These are phyloP conservation scores for Tricholoma matsutake DNA, from an alignment of 768 basidiomycete genomes.

Conservation along the genomic window DNA sequence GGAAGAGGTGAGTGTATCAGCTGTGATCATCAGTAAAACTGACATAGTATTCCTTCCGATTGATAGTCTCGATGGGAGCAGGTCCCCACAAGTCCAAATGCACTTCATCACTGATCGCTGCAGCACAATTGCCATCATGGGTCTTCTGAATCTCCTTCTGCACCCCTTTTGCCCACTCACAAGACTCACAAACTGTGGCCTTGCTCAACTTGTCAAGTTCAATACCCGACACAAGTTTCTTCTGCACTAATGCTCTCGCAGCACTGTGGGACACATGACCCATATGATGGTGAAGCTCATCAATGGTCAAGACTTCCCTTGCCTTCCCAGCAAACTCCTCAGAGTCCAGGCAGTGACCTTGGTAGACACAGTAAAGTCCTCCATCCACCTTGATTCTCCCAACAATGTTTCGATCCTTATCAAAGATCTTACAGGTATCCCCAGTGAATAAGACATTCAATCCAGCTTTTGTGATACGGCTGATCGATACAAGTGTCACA, in stretches of 20 bases:
- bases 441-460: background rate
- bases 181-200: background rate
- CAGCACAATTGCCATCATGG: slow-evolving; percentile 1
- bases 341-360: background rate
- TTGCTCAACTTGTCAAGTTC: background rate
- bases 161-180: background rate
- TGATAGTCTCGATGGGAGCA: slow-evolving; percentile 13
- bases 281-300: background rate
- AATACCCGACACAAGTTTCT: background rate
- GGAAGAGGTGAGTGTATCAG: no score
- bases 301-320: background rate
- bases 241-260: background rate
- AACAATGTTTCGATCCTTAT: background rate
- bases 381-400: background rate
- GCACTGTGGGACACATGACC: background rate
- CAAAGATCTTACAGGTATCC: background rate
- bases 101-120: slow-evolving; percentile 14
- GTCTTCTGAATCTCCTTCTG: background rate
- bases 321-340: background rate
- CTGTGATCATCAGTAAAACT: slow-evolving; percentile 27
- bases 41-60: slow-evolving; percentile 24
- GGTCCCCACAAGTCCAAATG: slow-evolving; percentile 39
- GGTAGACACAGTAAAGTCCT: background rate
- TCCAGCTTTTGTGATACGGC: background rate
- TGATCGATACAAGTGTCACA: no score